Evolutionary conservation across 2,329 filamentous ascomycete species (phyloP), one percentile per base, ranked within the genome.

Genomic region (Cytospora piceicola): DNA sequence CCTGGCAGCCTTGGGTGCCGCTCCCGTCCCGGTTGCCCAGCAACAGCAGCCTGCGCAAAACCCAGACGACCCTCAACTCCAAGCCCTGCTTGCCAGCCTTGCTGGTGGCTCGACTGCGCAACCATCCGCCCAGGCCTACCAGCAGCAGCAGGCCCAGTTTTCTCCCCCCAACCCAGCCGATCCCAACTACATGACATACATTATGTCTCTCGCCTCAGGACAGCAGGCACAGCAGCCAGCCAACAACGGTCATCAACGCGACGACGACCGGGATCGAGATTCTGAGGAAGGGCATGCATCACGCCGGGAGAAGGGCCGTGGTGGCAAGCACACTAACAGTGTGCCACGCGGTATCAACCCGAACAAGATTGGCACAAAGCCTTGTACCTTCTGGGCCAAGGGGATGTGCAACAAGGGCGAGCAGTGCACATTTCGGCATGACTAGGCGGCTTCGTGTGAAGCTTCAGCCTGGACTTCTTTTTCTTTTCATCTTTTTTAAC

Each of bases 361-460:
- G 66, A 81, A 83, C 17, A 79, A 88, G 17, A 86, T 88, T 58
- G 86, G 88, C 63, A 90, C 88, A 53, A 88, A 90, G 72, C 83
- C 88, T 6, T 92, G 90, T 75, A 84, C 83, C 24, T 93, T 91
- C 75, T 92, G 82, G 81, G 82, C 85, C 65, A 85, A 90, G 73
- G 90, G 90, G 17, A 88, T 88, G 73, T 92, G 90, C 77, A 86
- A 85, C 8, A 89, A 91, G 73, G 90, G 90, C 27, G 88, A 90
- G 42, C 87, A 88, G 72, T 92, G 90, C 78, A 92, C 90, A 2
- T 93, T 90, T 75, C 83, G 89, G 64, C 90, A 93, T 73, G 88
- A 91, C 52, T 77, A 66, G 63, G 9, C n/a, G 42, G 53, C 36
- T 32, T 57, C 36, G 24, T 22, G 30, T 34, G 34, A 34, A 52